Conservation (phyloP, 2,329 filamentous ascomycete genomes). For the Ophiostoma ips region DNA sequence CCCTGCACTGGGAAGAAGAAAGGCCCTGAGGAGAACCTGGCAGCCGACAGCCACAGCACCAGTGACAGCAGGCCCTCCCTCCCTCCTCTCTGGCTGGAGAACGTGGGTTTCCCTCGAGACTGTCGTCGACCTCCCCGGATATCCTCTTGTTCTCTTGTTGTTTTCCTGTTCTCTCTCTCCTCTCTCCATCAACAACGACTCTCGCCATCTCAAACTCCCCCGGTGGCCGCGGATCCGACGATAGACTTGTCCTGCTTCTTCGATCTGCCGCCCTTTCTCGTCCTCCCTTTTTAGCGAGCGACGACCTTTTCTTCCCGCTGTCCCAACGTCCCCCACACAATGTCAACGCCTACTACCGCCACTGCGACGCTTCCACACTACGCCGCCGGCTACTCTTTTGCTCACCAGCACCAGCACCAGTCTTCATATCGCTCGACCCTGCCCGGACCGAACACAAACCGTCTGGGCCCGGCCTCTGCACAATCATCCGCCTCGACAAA, state of each 20-base stretch:
- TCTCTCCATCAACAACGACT: neutral
- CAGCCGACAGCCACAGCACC: too few species aligned
- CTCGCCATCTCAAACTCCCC: neutral
- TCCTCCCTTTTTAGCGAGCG: conserved; percentile 1
- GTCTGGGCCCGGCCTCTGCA: conserved; percentile 22
- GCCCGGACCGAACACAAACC: conserved; percentile 21
- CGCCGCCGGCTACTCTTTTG: conserved; percentile 50
- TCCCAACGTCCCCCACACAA: conserved; percentile 23
- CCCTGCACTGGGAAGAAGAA: too few species aligned
- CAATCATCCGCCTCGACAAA: conserved; percentile 17
- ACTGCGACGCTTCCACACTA: conserved; percentile 59
- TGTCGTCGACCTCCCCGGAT: neutral
- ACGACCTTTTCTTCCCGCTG: neutral
- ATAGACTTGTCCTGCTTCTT: neutral
- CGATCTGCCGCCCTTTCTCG: neutral
- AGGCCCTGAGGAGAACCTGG: too few species aligned
- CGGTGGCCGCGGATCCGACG: neutral
- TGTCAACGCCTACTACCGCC: conserved; percentile 73
- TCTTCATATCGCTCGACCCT: conserved; percentile 23
- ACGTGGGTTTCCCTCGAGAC: neutral
- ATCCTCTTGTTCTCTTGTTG: neutral
- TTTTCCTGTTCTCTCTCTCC: neutral
- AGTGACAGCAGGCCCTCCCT: neutral
- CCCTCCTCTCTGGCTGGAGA: neutral
- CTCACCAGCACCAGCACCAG: conserved; percentile 29